Evolutionary conservation across 345 rosid genomes (phyloP), one percentile per base, ranked within the genome.

Genomic region (Lagerstroemia speciosa): DNA sequence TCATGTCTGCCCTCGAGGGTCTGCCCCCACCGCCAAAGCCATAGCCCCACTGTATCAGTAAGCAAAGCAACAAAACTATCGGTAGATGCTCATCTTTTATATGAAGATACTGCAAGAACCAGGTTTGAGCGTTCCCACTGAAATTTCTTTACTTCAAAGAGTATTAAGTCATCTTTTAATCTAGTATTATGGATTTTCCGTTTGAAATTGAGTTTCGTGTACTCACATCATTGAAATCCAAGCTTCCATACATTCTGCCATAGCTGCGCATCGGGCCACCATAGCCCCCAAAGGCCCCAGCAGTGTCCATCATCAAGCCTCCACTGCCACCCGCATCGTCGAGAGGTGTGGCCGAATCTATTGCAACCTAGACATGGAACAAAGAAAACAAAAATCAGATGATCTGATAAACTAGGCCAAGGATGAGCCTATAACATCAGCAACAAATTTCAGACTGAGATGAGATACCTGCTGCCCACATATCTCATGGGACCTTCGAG

Each of bases 341-440:
- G 70, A 91, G 77, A 64, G 99, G 99, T 19, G 98, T 83, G 45
- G 99, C 99, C 19, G 96, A 86, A 87, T 94, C 99, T 76, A 91
- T 94, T 32, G 97, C 99, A 68, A 94, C 95, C 99, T 94, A 82
- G 34, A 67, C 34, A 75, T 29, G n/a, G 53, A 46, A 69, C 9
- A 31, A 30, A 46, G 29, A 20, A 52, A 53, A 48, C 2, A 48
- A n/a, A n/a, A 22, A 14, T 27, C 15, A n/a, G 27, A 27, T 5
- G 12, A 11, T 58, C 3, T 24, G 11, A 2, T 58, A 2, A 29
- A 7, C 7, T 6, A 58, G 2, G 27, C 29, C 4, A 8, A 10
- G 32, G 8, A 12, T 58, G 29, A 5, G 20, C 20, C 16, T 27
- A 8, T 27, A 27, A 30, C 3, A 58, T 27, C n/a, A 15, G 33